Base-by-base conservation (phyloP, 78 protist genomes). In the Dictyostelium capitatum region DNA sequence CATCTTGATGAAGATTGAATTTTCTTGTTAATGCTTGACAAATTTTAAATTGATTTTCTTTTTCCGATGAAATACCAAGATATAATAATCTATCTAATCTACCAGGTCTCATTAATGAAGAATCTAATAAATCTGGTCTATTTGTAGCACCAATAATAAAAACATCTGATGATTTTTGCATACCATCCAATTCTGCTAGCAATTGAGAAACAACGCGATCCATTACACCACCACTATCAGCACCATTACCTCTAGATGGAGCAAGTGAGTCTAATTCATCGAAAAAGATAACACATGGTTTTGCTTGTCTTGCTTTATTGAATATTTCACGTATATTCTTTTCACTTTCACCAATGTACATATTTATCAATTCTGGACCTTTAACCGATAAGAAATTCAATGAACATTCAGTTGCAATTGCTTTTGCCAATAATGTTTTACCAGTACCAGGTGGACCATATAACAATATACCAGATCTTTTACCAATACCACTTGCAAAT, bases 371-470 rank as follows among this genome's bases (percentile, higher is more conserved):
- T 82, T 98, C 99, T 15, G 99, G 99, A 2, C 99, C 99, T 47
- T 95, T 95, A 30, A 96, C 97, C 5, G 74, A 14, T 4, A 96
- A 41, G 82, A 97, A 97, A 47, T 87, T 79, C 25, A 94, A 72
- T 17, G 70, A 19, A 64, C 95, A 90, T 83, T 97, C 98, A 1
- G 97, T 95, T 3, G 97, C 97, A 17, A 95, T 97, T 0, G 98
- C 98, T 81, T 97, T 97, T 32, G 98, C 98, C 11, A 97, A 43
- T 51, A 97, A 50, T 11, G 98, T 97, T 96, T 98, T 97, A 32
- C 98, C 99, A 1, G 98, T 96, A 15, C 99, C 99, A 0, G 99
- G 99, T 19, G 99, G 99, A 47, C 99, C 99, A 81, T 97, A 98
- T 70, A 99, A 90, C 43, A 99, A 90, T 41, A 99, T 72, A 32